phyloP scores from a whole-genome alignment of 495 filamentous ascomycete genomes.

The Pseudevernia furfuracea region DNA sequence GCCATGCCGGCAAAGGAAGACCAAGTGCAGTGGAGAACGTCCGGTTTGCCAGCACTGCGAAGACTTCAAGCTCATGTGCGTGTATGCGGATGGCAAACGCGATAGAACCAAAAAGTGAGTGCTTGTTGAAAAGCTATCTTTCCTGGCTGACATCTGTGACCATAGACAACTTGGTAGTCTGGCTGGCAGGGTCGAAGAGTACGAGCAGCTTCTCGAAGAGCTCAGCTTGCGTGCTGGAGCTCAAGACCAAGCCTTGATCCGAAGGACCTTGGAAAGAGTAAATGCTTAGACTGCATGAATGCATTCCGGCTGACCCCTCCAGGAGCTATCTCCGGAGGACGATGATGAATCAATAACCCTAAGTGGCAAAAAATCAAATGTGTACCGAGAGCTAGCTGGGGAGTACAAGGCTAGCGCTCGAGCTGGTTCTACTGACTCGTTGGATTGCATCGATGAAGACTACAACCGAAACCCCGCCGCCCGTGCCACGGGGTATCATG shows the following conservation, averaged over 20 bases:
- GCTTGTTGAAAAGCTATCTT: conserved; percentile 2
- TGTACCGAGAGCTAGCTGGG: conserved; percentile 25
- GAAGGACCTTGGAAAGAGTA: conserved; percentile 14
- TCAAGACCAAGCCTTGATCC: conserved; percentile 35
- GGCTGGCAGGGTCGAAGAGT: conserved; percentile 42
- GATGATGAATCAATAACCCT: not conserved
- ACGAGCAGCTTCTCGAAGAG: conserved; percentile 42
- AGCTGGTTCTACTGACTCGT: conserved; percentile 52
- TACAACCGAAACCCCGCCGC: conserved; percentile 44
- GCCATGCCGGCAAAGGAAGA: conserved; percentile 62
- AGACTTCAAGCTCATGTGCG: conserved; percentile 43
- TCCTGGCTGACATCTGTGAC: conserved; percentile 16
- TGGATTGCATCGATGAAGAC: conserved; percentile 57
- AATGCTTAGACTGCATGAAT: not conserved
- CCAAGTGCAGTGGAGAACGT: conserved; percentile 54
- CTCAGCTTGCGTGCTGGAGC: conserved; percentile 32
- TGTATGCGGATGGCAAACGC: conserved; percentile 51
- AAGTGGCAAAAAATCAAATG: conserved; percentile 9
- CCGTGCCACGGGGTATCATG: conserved; percentile 54
- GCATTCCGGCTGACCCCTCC: conserved; percentile 6
- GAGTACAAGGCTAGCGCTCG: conserved; percentile 40
- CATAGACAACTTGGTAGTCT: conserved; percentile 38
- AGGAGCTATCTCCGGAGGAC: conserved; percentile 18
- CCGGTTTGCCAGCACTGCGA: conserved; percentile 52
- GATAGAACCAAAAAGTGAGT: conserved; percentile 50